phyloP scores from a whole-genome alignment of 176 grass and related monocot genomes.

The Cocos nucifera region DNA sequence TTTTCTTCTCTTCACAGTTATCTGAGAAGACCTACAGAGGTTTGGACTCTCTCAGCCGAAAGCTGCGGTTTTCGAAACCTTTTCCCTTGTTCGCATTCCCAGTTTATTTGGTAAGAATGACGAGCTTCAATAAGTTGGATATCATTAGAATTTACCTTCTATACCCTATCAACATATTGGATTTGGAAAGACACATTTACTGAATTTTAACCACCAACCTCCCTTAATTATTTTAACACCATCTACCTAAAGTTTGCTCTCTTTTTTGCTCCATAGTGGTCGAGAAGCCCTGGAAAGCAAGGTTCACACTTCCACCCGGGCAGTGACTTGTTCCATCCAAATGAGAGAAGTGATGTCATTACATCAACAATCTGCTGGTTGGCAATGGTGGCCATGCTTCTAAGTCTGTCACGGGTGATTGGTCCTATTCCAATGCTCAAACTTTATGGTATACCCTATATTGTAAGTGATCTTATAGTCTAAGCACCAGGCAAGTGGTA shows the following conservation, averaged over 20 bases:
- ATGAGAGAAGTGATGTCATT: constrained; percentile 43
- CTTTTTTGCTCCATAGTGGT: constrained; percentile 20
- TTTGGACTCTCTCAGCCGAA: constrained; percentile 34
- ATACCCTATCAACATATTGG: too few relatives aligned
- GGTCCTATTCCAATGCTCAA: constrained; percentile 41
- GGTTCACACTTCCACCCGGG: constrained; percentile 72
- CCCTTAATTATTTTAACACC: not conserved
- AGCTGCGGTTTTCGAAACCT: constrained; percentile 48
- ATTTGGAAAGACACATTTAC: too few relatives aligned
- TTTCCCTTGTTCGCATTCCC: constrained; percentile 70
- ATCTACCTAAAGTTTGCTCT: constrained; percentile 4
- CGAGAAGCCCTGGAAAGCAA: constrained; percentile 55
- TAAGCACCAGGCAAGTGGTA: too few relatives aligned
- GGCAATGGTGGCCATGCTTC: constrained; percentile 41
- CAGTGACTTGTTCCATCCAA: constrained; percentile 59
- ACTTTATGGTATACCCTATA: constrained; percentile 56
- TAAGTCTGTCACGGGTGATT: constrained; percentile 25
- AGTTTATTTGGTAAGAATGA: constrained; percentile 51
- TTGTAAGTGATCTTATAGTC: constrained; percentile 27
- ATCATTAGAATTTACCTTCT: too few relatives aligned
- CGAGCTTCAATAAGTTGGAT: too few relatives aligned
- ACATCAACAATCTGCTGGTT: constrained; percentile 65
- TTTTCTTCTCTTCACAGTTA: constrained; percentile 34
- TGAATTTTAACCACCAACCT: too few relatives aligned
- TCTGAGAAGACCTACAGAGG: constrained; percentile 49